Evolutionary conservation across 768 basidiomycete species (phyloP).

Genomic region (Mycena floridula): DNA sequence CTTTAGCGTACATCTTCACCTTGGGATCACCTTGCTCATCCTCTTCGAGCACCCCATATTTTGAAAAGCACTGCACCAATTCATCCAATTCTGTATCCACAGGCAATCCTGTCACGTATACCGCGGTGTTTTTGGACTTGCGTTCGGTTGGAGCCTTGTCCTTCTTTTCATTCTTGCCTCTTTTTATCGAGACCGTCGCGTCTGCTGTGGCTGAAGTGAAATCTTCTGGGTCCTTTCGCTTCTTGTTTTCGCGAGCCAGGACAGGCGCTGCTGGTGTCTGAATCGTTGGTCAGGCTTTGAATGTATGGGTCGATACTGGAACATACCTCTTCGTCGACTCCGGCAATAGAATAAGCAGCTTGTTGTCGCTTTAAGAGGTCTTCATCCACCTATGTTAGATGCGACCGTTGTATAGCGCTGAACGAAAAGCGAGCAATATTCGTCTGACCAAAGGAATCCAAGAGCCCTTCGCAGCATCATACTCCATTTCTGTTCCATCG

Average conservation of each 20-base stretch:
- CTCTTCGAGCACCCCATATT: slow-evolving; percentile 89
- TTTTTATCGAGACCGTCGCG: slow-evolving; percentile 56
- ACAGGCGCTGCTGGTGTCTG: slow-evolving; percentile 88
- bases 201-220: slow-evolving; percentile 53
- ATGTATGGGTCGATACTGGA: slow-evolving; percentile 5
- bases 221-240: slow-evolving; percentile 69
- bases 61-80: slow-evolving; percentile 80
- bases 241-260: slow-evolving; percentile 72
- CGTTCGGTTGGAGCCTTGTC: slow-evolving; percentile 39
- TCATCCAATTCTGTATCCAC: slow-evolving; percentile 67
- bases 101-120: slow-evolving; percentile 86
- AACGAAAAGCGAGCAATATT: no score
- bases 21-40: slow-evolving; percentile 89
- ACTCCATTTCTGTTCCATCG: slow-evolving; percentile 89
- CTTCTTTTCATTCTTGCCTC: slow-evolving; percentile 53
- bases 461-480: slow-evolving; percentile 62
- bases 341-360: slow-evolving; percentile 87
- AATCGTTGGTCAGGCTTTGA: background rate
- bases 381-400: slow-evolving; percentile 65
- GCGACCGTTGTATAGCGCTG: background rate
- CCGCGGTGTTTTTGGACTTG: slow-evolving; percentile 87
- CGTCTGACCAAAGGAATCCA: slow-evolving; percentile 82
- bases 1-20: slow-evolving; percentile 90
- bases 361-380: slow-evolving; percentile 86
- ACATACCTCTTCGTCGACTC: slow-evolving; percentile 90